Evolutionary conservation across 257 asterid species (phyloP).

Genomic region (Solanum pinnatisectum): DNA sequence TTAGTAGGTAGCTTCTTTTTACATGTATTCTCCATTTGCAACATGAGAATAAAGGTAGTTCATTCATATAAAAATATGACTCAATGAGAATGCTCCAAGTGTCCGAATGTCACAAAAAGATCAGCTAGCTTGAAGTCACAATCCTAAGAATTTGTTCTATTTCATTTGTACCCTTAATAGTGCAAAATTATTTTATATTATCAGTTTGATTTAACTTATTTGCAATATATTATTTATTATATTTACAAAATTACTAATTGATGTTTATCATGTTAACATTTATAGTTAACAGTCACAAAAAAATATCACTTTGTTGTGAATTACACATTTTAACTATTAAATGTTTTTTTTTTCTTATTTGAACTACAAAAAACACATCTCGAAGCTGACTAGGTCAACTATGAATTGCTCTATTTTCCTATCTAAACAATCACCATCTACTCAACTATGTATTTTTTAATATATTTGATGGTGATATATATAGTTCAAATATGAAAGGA

Average conservation of each 20-base stretch:
- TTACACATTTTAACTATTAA: too few relatives aligned
- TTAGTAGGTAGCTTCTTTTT: not conserved
- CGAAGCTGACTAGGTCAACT: not conserved
- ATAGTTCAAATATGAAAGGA: too few relatives aligned
- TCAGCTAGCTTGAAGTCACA: not conserved
- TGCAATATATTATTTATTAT: not conserved
- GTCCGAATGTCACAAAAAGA: not conserved
- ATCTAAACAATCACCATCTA: too few relatives aligned
- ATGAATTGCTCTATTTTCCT: too few relatives aligned
- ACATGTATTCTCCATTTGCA: not conserved
- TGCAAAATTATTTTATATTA: not conserved
- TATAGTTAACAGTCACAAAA: not conserved
- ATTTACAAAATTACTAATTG: not conserved
- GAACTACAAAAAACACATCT: not conserved
- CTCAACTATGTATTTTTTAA: too few relatives aligned
- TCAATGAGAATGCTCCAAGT: not conserved
- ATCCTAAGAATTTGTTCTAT: not conserved
- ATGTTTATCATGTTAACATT: not conserved
- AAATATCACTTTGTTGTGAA: too few relatives aligned
- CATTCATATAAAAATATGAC: not conserved
- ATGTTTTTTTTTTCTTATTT: too few relatives aligned
- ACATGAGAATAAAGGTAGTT: not conserved
- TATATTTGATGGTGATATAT: too few relatives aligned
- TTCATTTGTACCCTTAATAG: not conserved
- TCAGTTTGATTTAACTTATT: not conserved